These are phyloP conservation scores for Rhynchosporium graminicola DNA, from an alignment of 2,329 filamentous ascomycete genomes.

Conservation along the genomic window DNA sequence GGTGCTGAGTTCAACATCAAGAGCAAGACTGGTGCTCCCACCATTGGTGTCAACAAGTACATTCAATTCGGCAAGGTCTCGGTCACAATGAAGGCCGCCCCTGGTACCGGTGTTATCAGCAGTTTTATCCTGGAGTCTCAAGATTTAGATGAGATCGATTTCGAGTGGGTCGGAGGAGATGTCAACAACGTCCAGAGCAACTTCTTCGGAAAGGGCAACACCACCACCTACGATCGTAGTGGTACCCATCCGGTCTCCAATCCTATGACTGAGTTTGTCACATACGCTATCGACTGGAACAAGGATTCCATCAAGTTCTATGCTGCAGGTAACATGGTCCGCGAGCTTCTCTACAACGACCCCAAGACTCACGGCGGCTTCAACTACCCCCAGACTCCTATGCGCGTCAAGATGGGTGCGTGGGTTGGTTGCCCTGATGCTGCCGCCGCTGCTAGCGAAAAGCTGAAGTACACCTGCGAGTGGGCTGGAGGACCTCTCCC, in stretches of 20 bases:
- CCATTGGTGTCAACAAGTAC: conserved; percentile 49
- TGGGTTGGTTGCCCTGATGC: conserved; percentile 46
- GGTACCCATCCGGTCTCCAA: conserved; percentile 42
- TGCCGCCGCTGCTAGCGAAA: conserved; percentile 46
- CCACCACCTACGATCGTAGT: conserved; percentile 51
- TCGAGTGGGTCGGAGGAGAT: conserved; percentile 44
- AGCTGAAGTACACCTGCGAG: conserved; percentile 58
- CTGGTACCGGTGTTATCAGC: conserved; percentile 52
- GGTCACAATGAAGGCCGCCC: conserved; percentile 49
- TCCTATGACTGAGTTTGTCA: conserved; percentile 52
- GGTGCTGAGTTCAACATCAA: conserved; percentile 53
- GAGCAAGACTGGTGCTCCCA: conserved; percentile 50
- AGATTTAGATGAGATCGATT: conserved; percentile 56
- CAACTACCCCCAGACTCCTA: conserved; percentile 69
- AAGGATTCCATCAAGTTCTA: conserved; percentile 58
- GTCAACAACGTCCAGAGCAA: conserved; percentile 48
- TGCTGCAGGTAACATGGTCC: conserved; percentile 52
- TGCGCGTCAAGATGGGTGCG: conserved; percentile 63
- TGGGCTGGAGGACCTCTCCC: conserved; percentile 66
- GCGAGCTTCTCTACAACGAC: conserved; percentile 50
- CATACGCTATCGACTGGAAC: conserved; percentile 70
- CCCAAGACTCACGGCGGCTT: conserved; percentile 50
- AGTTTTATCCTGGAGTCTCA: conserved; percentile 53
- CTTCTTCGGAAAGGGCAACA: conserved; percentile 58
- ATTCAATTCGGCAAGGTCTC: conserved; percentile 55